Conservation (phyloP, 805 yeast genomes). For the Isabelozyma rhagii region DNA sequence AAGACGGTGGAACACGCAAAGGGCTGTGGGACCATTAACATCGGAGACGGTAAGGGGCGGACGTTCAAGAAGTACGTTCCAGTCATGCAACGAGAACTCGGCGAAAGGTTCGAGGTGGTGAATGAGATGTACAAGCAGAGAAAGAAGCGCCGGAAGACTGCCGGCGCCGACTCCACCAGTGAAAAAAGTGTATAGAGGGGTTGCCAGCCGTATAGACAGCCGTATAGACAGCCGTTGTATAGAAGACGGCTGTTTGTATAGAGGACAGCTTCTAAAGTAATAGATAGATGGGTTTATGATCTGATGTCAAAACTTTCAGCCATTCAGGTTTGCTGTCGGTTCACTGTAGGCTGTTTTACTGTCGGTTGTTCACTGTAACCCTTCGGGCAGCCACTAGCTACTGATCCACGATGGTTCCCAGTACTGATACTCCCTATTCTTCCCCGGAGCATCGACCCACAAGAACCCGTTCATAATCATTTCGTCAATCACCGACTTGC, state of each 20-base stretch:
- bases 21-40: constrained; percentile 36
- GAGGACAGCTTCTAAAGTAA: no score
- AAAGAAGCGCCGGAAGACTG: constrained; percentile 23
- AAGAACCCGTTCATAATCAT: constrained; percentile 79
- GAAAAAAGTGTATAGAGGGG: background rate
- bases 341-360: no score
- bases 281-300: background rate
- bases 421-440: constrained; percentile 42
- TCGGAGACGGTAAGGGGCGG: constrained; percentile 80
- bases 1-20: constrained; percentile 12
- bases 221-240: no score
- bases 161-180: background rate
- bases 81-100: constrained; percentile 50
- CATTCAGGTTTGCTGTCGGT: no score
- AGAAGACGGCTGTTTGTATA: no score
- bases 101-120: constrained; percentile 65
- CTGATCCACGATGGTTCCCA: constrained; percentile 78
- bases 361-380: no score
- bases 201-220: no score
- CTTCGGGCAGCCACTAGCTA: background rate
- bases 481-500: constrained; percentile 64
- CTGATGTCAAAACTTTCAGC: no score
- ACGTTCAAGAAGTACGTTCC: constrained; percentile 56
- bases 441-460: constrained; percentile 71
- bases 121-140: constrained; percentile 58